Base-by-base conservation (phyloP, 106 monocot species). In the Acorus gramineus region DNA sequence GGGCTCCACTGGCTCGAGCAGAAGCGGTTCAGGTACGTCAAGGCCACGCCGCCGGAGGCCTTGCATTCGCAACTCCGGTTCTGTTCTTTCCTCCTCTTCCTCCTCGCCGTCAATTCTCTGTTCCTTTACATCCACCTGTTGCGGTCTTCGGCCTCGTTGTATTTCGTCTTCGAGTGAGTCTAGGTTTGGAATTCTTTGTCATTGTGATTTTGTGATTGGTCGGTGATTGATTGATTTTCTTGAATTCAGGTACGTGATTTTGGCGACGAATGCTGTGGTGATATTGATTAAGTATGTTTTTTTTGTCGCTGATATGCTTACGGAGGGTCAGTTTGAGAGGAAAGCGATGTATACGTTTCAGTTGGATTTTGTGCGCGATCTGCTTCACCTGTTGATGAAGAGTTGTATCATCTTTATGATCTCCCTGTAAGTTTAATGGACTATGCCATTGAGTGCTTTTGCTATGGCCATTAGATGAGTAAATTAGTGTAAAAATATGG, bases 251-350 rank as follows among this genome's bases (percentile, higher is more conserved):
- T 94, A 94, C 66, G 82, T 82, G 67, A 94, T 94, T 67, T 77
- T 90, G 50, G 94, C 84, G 59, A 84, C 89, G 59, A 80, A 86
- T 44, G 90, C 86, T 45, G 65, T 94, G 9, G 68, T 86, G 42
- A 86, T 86, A 69, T 84, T 94, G 67, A 71, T 94, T 53, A 94
- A 94, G 72, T 94, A 94, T 78, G 56, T 74, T 63, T 94, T 94
- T 69, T 84, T 84, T 76, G 77, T 94, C 43, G 76, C 65, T 60
- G 94, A 94, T 71, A 86, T 89, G 84, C 79, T 89, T 57, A 84
- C 89, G 94, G 94, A 94, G 71, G 94, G 94, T 4, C 94, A 90
- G 57, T 94, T 89, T 89, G 94, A 94, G 66, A 89, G 53, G 57
- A 94, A 94, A 79, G 86, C 89, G 50, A 78, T 86, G 7, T 94